Evolutionary conservation across 2,329 filamentous ascomycete species (phyloP).

Genomic region (Aspergillus pseudonomiae): DNA sequence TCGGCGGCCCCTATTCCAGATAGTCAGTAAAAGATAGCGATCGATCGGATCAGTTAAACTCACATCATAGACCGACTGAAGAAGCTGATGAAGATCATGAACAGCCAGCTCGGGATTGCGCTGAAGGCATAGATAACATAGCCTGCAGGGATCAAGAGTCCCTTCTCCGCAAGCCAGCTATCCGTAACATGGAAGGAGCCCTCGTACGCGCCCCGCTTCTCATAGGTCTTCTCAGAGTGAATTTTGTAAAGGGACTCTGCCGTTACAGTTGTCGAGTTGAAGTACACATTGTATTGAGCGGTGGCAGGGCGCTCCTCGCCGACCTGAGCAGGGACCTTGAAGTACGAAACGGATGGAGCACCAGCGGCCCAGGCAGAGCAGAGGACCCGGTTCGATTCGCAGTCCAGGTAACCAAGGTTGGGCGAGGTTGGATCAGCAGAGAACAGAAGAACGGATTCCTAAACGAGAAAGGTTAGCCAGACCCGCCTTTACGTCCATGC

Average conservation of each 20-base stretch:
- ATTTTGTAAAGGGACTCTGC: constrained; percentile 60
- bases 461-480: constrained; percentile 4
- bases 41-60: constrained; percentile 30
- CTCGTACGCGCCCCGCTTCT: constrained; percentile 56
- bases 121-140: constrained; percentile 60
- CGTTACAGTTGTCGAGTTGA: constrained; percentile 62
- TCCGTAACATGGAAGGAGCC: constrained; percentile 65
- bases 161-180: constrained; percentile 57
- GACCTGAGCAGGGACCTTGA: constrained; percentile 57
- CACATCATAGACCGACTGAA: constrained; percentile 65
- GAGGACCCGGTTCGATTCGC: constrained; percentile 60
- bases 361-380: constrained; percentile 64
- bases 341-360: constrained; percentile 60
- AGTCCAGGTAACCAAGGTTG: constrained; percentile 61
- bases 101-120: constrained; percentile 64
- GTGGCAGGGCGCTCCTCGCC: constrained; percentile 58
- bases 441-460: constrained; percentile 59
- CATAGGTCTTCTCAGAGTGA: constrained; percentile 59
- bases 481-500: constrained; percentile 16
- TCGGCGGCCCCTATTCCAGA: constrained; percentile 30
- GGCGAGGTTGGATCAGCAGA: constrained; percentile 58
- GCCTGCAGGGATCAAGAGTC: constrained; percentile 57
- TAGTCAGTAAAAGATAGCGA: constrained; percentile 15
- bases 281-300: constrained; percentile 55
- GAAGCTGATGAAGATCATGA: constrained; percentile 67